Evolutionary conservation across 768 basidiomycete genomes (phyloP).

Genomic region (Sutorius australiensis): DNA sequence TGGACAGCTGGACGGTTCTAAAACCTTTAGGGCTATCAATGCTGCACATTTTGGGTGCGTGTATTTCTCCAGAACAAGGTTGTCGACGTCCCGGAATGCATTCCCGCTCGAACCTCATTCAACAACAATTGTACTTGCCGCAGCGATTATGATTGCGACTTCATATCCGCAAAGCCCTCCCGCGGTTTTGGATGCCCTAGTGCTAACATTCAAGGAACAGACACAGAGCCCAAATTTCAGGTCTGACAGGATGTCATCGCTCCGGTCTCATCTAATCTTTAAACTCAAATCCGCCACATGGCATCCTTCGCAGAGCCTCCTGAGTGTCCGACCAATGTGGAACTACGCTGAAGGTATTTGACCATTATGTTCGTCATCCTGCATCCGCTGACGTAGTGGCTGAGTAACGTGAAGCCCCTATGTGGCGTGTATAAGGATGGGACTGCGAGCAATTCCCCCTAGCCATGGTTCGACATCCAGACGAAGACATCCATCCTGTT

Average conservation of each 20-base stretch:
- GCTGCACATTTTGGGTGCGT: not conserved
- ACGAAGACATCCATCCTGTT: slow-evolving; percentile 51
- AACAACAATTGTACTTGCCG: not conserved
- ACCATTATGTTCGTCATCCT: too few species aligned
- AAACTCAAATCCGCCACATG: too few species aligned
- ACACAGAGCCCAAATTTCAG: too few species aligned
- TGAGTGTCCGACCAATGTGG: too few species aligned
- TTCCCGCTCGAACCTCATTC: not conserved
- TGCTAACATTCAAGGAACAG: too few species aligned
- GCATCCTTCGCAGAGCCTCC: too few species aligned
- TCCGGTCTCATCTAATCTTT: too few species aligned
- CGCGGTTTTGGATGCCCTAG: too few species aligned
- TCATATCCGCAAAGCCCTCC: not conserved
- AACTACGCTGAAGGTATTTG: too few species aligned
- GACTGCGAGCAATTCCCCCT: not conserved
- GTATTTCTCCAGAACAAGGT: not conserved
- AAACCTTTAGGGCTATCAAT: not conserved
- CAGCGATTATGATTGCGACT: not conserved
- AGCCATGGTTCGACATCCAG: slow-evolving; percentile 34
- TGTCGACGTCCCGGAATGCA: not conserved
- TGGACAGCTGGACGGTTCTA: not conserved
- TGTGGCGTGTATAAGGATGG: not conserved
- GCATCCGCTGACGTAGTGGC: too few species aligned
- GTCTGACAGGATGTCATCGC: too few species aligned
- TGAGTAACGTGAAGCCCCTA: too few species aligned